Base-by-base conservation (phyloP, 2,329 filamentous ascomycete species). In the Aschersonia sp. region DNA sequence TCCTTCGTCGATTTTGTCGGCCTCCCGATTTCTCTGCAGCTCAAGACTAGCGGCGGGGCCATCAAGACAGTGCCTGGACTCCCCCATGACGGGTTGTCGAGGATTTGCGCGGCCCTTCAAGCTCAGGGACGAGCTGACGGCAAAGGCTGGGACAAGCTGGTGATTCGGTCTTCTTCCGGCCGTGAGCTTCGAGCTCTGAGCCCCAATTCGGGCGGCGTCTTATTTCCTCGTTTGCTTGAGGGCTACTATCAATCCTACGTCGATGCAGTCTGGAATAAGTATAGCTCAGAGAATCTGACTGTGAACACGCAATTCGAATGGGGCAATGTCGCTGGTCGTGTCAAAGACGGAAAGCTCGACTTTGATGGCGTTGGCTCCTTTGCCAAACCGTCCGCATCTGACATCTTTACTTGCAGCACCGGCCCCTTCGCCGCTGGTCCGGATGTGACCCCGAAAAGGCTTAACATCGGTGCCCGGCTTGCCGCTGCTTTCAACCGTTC, bases 1-100 rank as follows among this genome's bases (percentile, higher is more conserved):
- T 78, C 72, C 52, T 82, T 83, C 59, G 85, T 89, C 47, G 85
- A 89, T 66, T 89, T 89, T 63, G 75, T 87, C 51, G 68, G 68
- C 55, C 60, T 83, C 54, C 80, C 82, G n/a, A 72, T 83, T 46
- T 72, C 75, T 1, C 69, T 82, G 52, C 59, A 63, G 50, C 70
- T 82, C 43, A 63, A 63, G 47, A 73, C 70, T 51, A 66, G 66
- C 22, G 59, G 62, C 43, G 75, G 72, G 43, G 52, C 54, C 9
- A 58, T 65, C 14, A 69, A 70, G 52, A 63, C 58, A 12, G 75
- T 78, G 8, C 59, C 62, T n/a, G 76, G 76, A 30, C 61, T 78
- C 51, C 68, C 68, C 2, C 46, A 61, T 37, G 62, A 67, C 49
- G 75, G 70, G 6, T 64, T 78, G 41, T 59, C 67, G 44, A 59